Percentiles rank a stretch among this genome's conserved stretches.
Evolutionary conservation across 2,329 filamentous ascomycete species (phyloP).

Genomic region (Nemania serpens): DNA sequence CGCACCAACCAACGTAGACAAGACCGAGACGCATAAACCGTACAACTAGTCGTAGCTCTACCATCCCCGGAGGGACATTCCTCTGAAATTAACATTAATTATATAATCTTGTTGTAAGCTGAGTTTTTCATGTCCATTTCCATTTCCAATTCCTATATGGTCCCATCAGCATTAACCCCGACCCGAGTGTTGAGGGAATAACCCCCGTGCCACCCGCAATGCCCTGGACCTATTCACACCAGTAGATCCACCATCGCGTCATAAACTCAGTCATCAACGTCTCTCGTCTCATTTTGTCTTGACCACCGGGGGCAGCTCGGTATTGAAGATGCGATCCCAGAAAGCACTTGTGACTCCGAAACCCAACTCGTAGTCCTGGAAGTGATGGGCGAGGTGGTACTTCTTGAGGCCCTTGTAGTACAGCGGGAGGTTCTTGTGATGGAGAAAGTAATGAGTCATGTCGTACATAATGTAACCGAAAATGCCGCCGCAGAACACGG

Average conservation of each 20-base stretch:
- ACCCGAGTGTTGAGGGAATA: neutral
- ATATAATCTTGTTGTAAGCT: conserved; percentile 16
- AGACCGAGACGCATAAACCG: too few relatives aligned
- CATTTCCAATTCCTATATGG: conserved; percentile 1
- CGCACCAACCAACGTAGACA: too few relatives aligned
- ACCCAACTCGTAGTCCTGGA: conserved; percentile 95
- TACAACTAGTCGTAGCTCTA: too few relatives aligned
- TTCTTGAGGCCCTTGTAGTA: conserved; percentile 96
- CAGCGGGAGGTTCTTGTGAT: conserved; percentile 87
- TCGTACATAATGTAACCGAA: conserved; percentile 98
- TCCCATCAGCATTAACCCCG: neutral
- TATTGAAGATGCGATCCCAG: conserved; percentile 93
- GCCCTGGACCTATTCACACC: conserved; percentile 18
- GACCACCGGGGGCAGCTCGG: conserved; percentile 64
- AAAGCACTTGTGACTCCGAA: conserved; percentile 96
- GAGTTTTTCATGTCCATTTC: conserved; percentile 15
- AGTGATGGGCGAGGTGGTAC: conserved; percentile 96
- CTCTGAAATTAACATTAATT: conserved; percentile 25
- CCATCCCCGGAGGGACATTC: too few relatives aligned
- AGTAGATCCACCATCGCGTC: conserved; percentile 9
- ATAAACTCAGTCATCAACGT: neutral
- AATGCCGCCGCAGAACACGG: conserved; percentile 85
- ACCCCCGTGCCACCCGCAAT: conserved; percentile 2
- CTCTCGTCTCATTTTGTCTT: conserved; percentile 41
- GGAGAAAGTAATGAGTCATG: conserved; percentile 97